Base-by-base conservation (phyloP, 768 basidiomycete genomes). In the Amanita rimosa region DNA sequence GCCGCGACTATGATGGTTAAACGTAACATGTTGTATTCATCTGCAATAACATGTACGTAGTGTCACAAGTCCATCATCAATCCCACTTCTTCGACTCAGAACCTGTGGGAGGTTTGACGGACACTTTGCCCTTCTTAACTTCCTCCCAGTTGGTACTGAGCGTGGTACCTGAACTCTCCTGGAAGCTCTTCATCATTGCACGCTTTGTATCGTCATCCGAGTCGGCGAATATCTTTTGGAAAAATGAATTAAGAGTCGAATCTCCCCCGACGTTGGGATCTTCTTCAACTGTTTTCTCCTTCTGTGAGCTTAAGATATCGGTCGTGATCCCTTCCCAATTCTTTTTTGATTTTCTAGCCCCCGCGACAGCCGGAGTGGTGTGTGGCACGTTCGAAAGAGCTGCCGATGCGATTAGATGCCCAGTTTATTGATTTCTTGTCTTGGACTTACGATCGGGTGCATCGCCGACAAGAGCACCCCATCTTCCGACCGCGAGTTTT, bases 171-270 rank as follows among this genome's bases (percentile, higher is more conserved):
- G 92, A 92, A 55, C 88, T 91, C 70, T 99, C 95, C 52, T 75
- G 73, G 64, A 89, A 97, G 60, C 90, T 94, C 76, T 99, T 99
- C 82, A 97, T 81, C 93, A 99, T 99, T 3, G 96, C 96, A 33
- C 83, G 77, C 58, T 74, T 80, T 11, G 94, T 90, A 57, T 99
- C 89, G 0, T 92, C 88, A 56, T 96, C 92, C 21, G 94, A 87
- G 62, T 87, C 88, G 5, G 76, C 73, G 58, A 85, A 99, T 53
- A 99, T 79, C 68, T 89, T 86, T 60, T 88, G 85, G 79, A 94
- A 94, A 69, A 95, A 89, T 24, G 72, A 59, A 64, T 97, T 95
- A 50, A 96, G 75, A 4, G 87, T 79, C 50, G 70, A 75, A 63
- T 96, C 93, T 17, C 94, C 94, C 19, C 88, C 88, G 14, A 83